Conservation (phyloP, 2,329 filamentous ascomycete species). For the Xylariaceae sp. region DNA sequence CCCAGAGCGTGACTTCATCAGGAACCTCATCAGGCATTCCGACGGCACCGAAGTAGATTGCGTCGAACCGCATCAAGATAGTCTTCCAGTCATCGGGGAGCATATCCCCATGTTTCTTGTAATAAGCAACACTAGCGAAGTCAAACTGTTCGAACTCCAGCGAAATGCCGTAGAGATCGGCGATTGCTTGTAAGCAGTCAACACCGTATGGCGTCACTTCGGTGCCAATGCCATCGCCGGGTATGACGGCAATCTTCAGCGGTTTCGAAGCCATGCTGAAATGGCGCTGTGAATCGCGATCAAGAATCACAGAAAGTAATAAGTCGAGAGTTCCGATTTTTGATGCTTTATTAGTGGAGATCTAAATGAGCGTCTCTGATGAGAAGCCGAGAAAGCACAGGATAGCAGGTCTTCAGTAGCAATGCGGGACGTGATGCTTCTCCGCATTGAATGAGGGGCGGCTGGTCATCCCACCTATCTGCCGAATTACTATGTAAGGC, state of each 20-base stretch:
- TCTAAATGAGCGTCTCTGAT: too few relatives aligned
- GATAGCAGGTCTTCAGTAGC: too few relatives aligned
- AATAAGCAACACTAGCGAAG: constrained; percentile 63
- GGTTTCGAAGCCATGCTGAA: neutral
- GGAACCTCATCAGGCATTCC: constrained; percentile 53
- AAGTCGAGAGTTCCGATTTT: too few relatives aligned
- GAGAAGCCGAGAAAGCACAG: too few relatives aligned
- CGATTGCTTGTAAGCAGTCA: constrained; percentile 52
- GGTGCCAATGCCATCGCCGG: constrained; percentile 65
- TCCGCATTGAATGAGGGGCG: too few relatives aligned
- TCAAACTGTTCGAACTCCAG: constrained; percentile 59
- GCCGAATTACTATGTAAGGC: too few relatives aligned
- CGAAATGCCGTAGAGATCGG: constrained; percentile 46
- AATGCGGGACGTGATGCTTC: too few relatives aligned
- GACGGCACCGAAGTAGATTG: constrained; percentile 65
- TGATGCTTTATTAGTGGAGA: too few relatives aligned
- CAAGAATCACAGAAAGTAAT: too few relatives aligned
- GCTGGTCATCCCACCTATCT: too few relatives aligned
- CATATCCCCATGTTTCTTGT: constrained; percentile 41
- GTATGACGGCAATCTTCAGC: constrained; percentile 56
- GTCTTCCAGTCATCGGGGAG: constrained; percentile 46
- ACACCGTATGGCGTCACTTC: constrained; percentile 64
- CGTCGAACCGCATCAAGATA: constrained; percentile 55
- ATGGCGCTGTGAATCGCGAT: neutral
- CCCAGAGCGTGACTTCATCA: constrained; percentile 65